Evolutionary conservation across 2,329 filamentous ascomycete species (phyloP), one percentile per base, ranked within the genome.

Genomic region (Colletotrichum sp.): DNA sequence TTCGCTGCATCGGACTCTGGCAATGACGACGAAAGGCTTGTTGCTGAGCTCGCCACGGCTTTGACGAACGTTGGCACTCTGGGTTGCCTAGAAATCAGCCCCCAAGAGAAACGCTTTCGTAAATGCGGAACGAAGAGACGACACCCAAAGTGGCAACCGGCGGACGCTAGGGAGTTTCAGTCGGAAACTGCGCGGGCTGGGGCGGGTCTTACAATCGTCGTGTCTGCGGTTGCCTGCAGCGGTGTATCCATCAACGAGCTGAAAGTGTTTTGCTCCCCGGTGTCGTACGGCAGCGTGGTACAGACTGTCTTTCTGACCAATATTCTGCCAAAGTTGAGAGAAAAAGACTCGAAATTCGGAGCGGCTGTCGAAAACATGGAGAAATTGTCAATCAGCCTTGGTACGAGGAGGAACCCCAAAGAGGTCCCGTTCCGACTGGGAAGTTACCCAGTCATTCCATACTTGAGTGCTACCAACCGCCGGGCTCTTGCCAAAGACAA

Each of bases 381-480:
- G 55, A 59, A 59, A 28, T 10, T 59, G 4, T 59, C 55, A 24
- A 59, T 28, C 4, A 59, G 55, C 55, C 55, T 59, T 3, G 55
- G 21, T 10, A 59, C 55, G 5, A 26, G 55, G 26, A 24, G 55
- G 1, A 18, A 59, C 16, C 55, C 26, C 55, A 24, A 26, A 12
- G 55, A 59, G n/a, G 55, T 28, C 44, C 44, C 44, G 44, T 8
- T 52, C 10, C 44, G n/a, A 24, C 10, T 8, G 10, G 44, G 6
- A 0, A 52, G 6, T 8, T 52, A 52, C n/a, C 44, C 44, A 13
- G 0, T 12, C 0, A 13, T 52, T 24, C 44, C 44, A 52, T 52
- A 52, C n/a, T 52, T 52, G 44, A 52, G n/a, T 52, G 44, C 44
- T 21, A 52, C n/a, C 12, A n/a, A 52, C 6, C 44, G 10, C 44